Evolutionary conservation across 768 basidiomycete genomes (phyloP).

Genomic region (Phlebiopsis flavidoalba): DNA sequence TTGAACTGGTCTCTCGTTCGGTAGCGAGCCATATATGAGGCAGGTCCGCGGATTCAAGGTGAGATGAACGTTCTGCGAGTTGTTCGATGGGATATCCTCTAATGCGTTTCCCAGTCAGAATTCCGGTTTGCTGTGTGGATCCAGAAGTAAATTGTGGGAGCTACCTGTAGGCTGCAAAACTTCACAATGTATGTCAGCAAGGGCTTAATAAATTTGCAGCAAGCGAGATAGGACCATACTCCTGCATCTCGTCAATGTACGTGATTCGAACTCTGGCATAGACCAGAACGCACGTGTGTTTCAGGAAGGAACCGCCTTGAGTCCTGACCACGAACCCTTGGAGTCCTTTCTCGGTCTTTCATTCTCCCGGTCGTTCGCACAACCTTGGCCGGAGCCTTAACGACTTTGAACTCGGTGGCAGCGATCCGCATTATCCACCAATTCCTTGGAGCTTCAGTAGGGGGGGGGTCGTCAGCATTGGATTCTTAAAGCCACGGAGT

Average conservation of each 20-base stretch:
- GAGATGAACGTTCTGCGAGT: constrained; percentile 72
- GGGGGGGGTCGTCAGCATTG: background rate
- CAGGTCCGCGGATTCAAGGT: constrained; percentile 82
- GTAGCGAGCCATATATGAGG: constrained; percentile 85
- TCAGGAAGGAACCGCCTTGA: constrained; percentile 77
- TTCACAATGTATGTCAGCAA: constrained; percentile 8
- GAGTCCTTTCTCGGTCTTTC: constrained; percentile 78
- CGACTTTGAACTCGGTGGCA: constrained; percentile 77
- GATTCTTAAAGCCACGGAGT: no score
- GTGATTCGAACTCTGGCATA: constrained; percentile 76
- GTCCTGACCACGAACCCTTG: constrained; percentile 74
- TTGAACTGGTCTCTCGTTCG: constrained; percentile 53
- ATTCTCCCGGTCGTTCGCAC: constrained; percentile 74
- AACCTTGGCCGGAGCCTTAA: constrained; percentile 51
- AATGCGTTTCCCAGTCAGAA: constrained; percentile 2
- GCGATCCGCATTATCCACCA: constrained; percentile 70
- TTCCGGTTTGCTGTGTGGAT: background rate
- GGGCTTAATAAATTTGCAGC: background rate
- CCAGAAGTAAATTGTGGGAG: background rate
- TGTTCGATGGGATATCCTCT: constrained; percentile 94
- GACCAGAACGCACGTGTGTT: constrained; percentile 88
- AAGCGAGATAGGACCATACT: constrained; percentile 32
- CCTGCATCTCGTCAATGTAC: constrained; percentile 86
- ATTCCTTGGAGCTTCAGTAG: constrained; percentile 47
- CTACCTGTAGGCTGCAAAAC: constrained; percentile 78